Base-by-base conservation (phyloP, 2,329 filamentous ascomycete genomes). In the Claviceps pazoutovae region DNA sequence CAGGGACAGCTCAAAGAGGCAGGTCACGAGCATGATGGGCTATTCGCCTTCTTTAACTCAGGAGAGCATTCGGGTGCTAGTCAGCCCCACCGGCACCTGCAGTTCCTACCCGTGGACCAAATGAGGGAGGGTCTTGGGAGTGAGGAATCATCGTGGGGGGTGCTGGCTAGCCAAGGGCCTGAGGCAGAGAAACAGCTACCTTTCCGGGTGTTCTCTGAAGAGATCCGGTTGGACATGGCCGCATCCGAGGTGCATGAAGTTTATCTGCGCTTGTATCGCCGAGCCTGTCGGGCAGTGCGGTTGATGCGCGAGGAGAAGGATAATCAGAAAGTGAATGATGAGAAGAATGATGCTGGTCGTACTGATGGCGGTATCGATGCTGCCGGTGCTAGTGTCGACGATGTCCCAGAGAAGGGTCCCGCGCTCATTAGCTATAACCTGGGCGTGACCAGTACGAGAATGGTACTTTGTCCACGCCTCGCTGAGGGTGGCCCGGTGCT, bases 41-140 rank as follows among this genome's bases (percentile, higher is more conserved):
- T 86, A 1, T 84, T 77, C 57, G 80, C 76, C 0, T 86, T 85
- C 61, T 86, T 84, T 72, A 88, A 88, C 64, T 82, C 78, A 36
- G 84, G 84, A 1, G 64, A 72, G 11, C 74, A 83, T 59, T 86
- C 82, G 4, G 84, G 84, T 2, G 83, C 84, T 1, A 84, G 80
- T 56, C 84, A 88, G 62, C 76, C 83, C 13, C 84, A 88, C 61
- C 67, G 84, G 4, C 84, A 88, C 59, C 64, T 88, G 26, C 84
- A 88, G 63, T 73, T 88, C n/a, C 65, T 88, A 3, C 82, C 83
- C 0, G 72, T 86, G 0, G 72, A 76, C 7, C 67, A 72, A 17
- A 87, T 88, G 82, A 71, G 68, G 38, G 72, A 74, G 13, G 79
- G 78, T 0, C 57, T 81, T 5, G 64, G 62, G 0, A 49, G 55